Evolutionary conservation across 2,329 filamentous ascomycete genomes (phyloP).

Genomic region (Cladophialophora immunda): DNA sequence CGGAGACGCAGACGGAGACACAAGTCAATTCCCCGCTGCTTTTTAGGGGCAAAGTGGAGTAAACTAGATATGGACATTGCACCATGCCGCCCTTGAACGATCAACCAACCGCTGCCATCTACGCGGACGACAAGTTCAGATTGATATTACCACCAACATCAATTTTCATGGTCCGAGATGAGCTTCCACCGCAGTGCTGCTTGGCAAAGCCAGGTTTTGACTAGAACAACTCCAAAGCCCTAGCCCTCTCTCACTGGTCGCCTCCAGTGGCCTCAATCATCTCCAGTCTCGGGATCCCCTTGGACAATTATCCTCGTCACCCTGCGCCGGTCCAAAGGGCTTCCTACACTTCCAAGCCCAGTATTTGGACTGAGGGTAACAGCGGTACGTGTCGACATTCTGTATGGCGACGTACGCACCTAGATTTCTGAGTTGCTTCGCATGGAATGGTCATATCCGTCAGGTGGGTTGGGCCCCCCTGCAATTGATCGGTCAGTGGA

Average conservation of each 20-base stretch:
- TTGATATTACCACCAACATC: neutral
- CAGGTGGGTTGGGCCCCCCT: neutral
- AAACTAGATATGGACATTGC: neutral
- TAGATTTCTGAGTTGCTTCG: neutral
- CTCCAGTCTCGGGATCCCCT: neutral
- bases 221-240: neutral
- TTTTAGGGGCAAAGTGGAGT: neutral
- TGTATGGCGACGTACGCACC: constrained; percentile 13
- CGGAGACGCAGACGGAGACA: neutral
- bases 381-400: constrained; percentile 21
- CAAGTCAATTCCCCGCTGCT: neutral
- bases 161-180: neutral
- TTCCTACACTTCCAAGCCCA: constrained; percentile 17
- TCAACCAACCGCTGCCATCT: no score
- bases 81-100: neutral
- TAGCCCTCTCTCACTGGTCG: neutral
- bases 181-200: neutral
- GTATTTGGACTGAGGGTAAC: constrained; percentile 20
- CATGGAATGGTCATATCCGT: neutral
- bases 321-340: constrained; percentile 3
- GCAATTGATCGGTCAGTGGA: neutral
- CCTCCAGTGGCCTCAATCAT: neutral
- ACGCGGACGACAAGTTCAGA: neutral
- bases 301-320: neutral
- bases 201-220: neutral